These are phyloP conservation scores for Pseudogymnoascus sp. DNA, from an alignment of 2,329 filamentous ascomycete species.

Conservation along the genomic window DNA sequence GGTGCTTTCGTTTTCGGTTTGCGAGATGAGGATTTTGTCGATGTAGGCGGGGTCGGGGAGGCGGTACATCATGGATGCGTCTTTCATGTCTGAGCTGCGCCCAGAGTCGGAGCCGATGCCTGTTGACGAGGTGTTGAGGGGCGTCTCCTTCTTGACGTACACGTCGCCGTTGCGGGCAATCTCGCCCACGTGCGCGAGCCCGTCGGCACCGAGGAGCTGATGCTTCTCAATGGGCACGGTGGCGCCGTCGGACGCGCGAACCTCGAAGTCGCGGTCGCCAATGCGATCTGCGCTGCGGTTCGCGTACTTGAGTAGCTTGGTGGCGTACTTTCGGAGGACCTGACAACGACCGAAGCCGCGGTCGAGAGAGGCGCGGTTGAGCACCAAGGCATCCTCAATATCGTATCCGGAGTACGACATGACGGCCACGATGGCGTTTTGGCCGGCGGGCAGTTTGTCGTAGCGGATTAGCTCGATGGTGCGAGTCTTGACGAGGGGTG, in stretches of 20 bases:
- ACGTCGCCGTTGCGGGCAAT: constrained; percentile 71
- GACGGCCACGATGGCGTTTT: constrained; percentile 95
- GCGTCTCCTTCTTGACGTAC: constrained; percentile 84
- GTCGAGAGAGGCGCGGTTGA: constrained; percentile 94
- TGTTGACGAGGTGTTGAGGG: constrained; percentile 67
- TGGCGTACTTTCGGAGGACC: constrained; percentile 91
- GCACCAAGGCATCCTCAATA: constrained; percentile 93
- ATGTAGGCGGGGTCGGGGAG: constrained; percentile 81
- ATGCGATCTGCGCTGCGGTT: constrained; percentile 68
- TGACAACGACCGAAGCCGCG: constrained; percentile 94
- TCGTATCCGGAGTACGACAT: constrained; percentile 99
- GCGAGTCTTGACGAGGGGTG: constrained; percentile 94
- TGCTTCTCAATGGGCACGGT: constrained; percentile 60
- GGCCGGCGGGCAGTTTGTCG: constrained; percentile 91
- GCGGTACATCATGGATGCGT: constrained; percentile 69
- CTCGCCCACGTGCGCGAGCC: constrained; percentile 79
- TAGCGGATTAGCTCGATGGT: constrained; percentile 96
- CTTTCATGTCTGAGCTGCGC: constrained; percentile 54
- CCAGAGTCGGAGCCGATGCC: constrained; percentile 62
- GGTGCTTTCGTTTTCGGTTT: constrained; percentile 76
- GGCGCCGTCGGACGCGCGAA: constrained; percentile 52
- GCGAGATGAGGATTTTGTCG: constrained; percentile 91
- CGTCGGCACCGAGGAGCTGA: constrained; percentile 71
- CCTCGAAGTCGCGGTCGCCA: constrained; percentile 46
- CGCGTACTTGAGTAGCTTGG: constrained; percentile 79